Base-by-base conservation (phyloP, 1,284 basidiomycete genomes). In the Ganoderma multipileum region DNA sequence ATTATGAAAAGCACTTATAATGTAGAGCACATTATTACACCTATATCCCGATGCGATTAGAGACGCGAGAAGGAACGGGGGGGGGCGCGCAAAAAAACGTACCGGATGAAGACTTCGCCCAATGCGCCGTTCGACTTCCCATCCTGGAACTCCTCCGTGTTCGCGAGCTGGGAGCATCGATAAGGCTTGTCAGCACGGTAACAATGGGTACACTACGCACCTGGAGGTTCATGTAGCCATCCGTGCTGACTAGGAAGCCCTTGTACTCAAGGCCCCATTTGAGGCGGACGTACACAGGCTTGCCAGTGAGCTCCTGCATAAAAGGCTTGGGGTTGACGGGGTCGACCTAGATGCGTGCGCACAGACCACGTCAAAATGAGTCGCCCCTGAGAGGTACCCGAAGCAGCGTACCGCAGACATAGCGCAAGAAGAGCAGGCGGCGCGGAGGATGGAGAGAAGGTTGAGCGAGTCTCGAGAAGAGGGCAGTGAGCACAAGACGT, bases 251-350 rank as follows among this genome's bases (percentile, higher is more conserved):
- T 71, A 99, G 88, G 84, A 97, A 99, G 61, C 98, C 97, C 85
- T 97, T 98, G 88, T 99, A 99, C 81, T 99, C 97, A 72, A 99
- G 87, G 71, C 98, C 98, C 98, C 98, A 99, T 85, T 99, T 99
- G 79, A 99, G 89, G 71, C 91, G 89, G 68, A 99, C 97, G 77
- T 91, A 93, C 62, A 99, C 95, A 58, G 94, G 93, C 87, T 99
- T 99, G 76, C 98, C 98, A 33, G 97, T 99, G 76, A 99, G 91
- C 81, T 98, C 95, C 83, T 99, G 96, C 77, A 99, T 89, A 84
- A 99, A 99, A 9, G 98, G 98, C 84, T 99, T 99, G 23, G 98
- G 97, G 83, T 99, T 99, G 76, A 99, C 95, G 73, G 97, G 97
- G 76, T 91, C 89, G 78, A 95, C 93, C 94, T 95, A 74, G 16